Percentiles rank a stretch among this genome's conserved stretches.
Conservation (phyloP, 495 filamentous ascomycete genomes). For the Penicillium waksmanii region DNA sequence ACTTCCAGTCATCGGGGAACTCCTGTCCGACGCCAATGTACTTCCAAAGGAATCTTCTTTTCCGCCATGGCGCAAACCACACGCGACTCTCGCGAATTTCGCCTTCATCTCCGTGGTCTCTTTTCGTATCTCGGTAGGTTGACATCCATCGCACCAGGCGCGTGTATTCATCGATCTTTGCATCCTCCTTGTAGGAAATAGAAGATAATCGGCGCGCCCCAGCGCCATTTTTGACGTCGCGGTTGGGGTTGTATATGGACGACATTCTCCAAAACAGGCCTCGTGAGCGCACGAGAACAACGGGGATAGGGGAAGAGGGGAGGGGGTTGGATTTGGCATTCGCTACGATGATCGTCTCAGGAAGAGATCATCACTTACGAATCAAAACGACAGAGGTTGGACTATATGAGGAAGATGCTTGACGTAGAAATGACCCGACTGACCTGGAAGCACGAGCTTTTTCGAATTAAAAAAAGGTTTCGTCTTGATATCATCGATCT, state of each 20-base stretch:
- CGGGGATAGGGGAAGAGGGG: not conserved
- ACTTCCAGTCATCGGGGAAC: conserved; percentile 71
- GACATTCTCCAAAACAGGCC: not conserved
- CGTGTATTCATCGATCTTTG: conserved; percentile 51
- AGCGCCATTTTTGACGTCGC: not conserved
- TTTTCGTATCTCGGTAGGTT: conserved; percentile 57
- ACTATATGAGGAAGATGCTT: not conserved
- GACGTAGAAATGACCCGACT: not conserved
- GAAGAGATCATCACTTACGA: not conserved
- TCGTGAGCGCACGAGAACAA: not conserved
- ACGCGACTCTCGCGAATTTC: conserved; percentile 39
- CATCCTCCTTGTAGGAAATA: not conserved
- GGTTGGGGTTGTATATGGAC: not conserved
- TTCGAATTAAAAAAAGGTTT: not conserved
- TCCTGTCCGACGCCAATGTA: conserved; percentile 40
- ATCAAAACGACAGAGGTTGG: not conserved
- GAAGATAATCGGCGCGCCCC: not conserved
- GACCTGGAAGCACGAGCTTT: not conserved
- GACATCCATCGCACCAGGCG: conserved; percentile 65
- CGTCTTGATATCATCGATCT: conserved; percentile 1
- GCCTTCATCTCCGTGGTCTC: conserved; percentile 29
- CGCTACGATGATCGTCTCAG: not conserved
- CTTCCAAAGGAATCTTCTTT: conserved; percentile 51
- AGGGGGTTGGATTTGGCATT: not conserved
- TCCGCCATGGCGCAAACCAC: conserved; percentile 64